Conservation (phyloP, 805 yeast genomes). For the Saccharomyces kudriavzevii region DNA sequence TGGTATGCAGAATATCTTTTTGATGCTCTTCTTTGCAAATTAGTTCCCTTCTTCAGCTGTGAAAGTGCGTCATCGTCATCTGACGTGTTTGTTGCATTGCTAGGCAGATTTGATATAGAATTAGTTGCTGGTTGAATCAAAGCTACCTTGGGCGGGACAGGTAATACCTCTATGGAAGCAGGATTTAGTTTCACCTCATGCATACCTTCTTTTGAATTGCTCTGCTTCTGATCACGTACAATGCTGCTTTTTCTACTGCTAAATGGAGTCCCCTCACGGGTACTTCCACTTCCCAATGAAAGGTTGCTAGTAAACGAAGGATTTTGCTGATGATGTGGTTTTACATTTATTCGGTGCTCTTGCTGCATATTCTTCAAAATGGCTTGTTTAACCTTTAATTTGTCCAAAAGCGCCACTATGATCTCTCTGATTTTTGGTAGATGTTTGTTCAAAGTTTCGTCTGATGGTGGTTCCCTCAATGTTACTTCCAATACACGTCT, state of each 20-base stretch:
- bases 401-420: conserved; percentile 70
- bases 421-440: conserved; percentile 81
- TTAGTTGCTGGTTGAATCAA: neutral
- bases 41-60: conserved; percentile 73
- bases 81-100: neutral
- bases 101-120: neutral
- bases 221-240: neutral
- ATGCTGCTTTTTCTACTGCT: conserved; percentile 1
- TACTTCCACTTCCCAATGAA: conserved; percentile 1
- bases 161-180: neutral
- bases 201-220: neutral
- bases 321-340: conserved; percentile 9
- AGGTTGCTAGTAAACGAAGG: conserved; percentile 10
- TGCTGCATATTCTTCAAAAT: conserved; percentile 26
- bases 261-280: conserved; percentile 3
- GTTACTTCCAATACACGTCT: conserved; percentile 80
- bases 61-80: conserved; percentile 51
- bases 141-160: neutral
- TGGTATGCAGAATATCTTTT: conserved; percentile 91
- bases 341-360: conserved; percentile 6
- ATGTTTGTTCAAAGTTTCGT: conserved; percentile 68
- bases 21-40: conserved; percentile 85
- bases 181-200: neutral
- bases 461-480: conserved; percentile 75
- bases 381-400: conserved; percentile 71